Conservation (phyloP, 2,329 filamentous ascomycete species). For the Colletotrichum sp. region DNA sequence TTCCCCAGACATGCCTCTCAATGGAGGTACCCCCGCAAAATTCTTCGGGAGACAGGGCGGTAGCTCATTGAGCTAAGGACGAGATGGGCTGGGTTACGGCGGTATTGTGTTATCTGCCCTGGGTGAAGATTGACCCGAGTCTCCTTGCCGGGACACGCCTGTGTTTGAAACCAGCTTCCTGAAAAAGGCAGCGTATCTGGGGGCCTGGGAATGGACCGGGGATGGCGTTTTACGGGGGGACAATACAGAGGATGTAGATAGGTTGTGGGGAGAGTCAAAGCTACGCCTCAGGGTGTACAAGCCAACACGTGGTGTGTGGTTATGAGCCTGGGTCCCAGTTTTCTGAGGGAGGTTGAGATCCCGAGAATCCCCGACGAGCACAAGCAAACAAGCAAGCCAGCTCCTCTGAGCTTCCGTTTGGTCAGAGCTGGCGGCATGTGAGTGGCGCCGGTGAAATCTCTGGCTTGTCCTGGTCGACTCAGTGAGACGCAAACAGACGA, state of each 20-base stretch:
- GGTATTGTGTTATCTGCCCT: constrained; percentile 4
- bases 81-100: neutral
- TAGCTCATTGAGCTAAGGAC: neutral
- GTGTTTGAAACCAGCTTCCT: constrained; percentile 20
- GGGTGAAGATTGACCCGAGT: constrained; percentile 18
- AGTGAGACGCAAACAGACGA: constrained; percentile 16
- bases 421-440: constrained; percentile 10
- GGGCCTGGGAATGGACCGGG: constrained; percentile 1
- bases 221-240: constrained; percentile 4
- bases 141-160: constrained; percentile 9
- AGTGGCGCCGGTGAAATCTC: constrained; percentile 9
- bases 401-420: constrained; percentile 1
- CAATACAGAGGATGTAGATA: constrained; percentile 5
- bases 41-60: neutral
- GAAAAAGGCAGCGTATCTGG: constrained; percentile 7
- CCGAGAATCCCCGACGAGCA: constrained; percentile 19
- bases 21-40: constrained; percentile 11
- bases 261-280: constrained; percentile 7
- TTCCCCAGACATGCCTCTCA: constrained; percentile 18
- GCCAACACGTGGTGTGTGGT: neutral
- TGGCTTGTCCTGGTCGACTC: neutral
- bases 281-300: constrained; percentile 5
- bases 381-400: constrained; percentile 11
- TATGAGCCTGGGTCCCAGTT: neutral
- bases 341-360: constrained; percentile 13